These are phyloP conservation scores for Euphorbia schlechtendalii DNA, from an alignment of 441 rosid species.

Conservation along the genomic window DNA sequence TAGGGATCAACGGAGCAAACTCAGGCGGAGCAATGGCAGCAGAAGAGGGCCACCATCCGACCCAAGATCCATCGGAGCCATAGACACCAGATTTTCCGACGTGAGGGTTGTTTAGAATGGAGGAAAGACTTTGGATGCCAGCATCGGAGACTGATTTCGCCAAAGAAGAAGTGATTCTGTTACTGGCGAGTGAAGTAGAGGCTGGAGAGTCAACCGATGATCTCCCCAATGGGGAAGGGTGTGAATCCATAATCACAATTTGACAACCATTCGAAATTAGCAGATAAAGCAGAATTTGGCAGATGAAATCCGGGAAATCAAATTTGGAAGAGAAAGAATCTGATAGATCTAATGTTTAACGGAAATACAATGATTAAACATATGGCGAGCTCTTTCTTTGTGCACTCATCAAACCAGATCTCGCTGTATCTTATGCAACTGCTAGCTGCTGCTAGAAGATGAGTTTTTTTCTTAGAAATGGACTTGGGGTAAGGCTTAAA, in stretches of 20 bases:
- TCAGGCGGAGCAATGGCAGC: conserved; percentile 65
- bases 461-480: no score
- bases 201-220: conserved; percentile 26
- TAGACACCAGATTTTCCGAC: conserved; percentile 52
- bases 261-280: conserved; percentile 2
- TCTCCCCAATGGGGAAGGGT: conserved; percentile 73
- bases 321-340: background rate
- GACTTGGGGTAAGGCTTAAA: no score
- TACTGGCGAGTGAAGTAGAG: conserved; percentile 2
- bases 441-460: no score
- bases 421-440: no score
- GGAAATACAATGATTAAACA: no score
- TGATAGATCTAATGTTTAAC: background rate
- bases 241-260: conserved; percentile 49
- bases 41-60: conserved; percentile 85
- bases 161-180: conserved; percentile 23
- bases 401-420: no score
- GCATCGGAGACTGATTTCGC: conserved; percentile 64
- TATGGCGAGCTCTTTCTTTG: no score
- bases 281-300: no score
- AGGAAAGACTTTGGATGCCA: conserved; percentile 64
- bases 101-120: conserved; percentile 83
- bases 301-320: no score
- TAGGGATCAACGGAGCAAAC: conserved; percentile 57
- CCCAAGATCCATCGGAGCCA: conserved; percentile 72